A percentile compares a stretch with the other conserved stretches of the same genome.
Conservation (phyloP, 106 monocot species). For the Dioscorea dumetorum region DNA sequence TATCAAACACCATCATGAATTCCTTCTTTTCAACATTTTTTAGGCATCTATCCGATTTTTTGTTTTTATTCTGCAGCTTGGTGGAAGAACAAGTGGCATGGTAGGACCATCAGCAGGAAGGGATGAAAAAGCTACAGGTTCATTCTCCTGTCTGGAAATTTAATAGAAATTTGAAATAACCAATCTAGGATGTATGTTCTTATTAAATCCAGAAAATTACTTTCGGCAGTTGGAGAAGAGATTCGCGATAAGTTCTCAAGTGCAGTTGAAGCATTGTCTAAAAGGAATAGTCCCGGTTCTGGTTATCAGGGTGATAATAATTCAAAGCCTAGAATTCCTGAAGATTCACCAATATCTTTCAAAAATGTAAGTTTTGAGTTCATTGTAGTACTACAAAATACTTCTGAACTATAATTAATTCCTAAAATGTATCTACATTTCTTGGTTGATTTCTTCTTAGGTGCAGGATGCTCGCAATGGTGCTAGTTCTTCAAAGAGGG, state of each 20-base stretch:
- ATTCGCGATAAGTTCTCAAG: constrained; percentile 65
- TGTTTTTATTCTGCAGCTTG: constrained; percentile 29
- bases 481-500: constrained; percentile 52
- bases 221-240: constrained; percentile 48
- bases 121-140: constrained; percentile 52
- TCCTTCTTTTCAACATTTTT: background rate
- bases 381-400: background rate
- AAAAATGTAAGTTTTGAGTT: constrained; percentile 36
- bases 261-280: constrained; percentile 72
- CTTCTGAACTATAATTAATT: background rate
- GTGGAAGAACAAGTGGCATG: constrained; percentile 43
- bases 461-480: constrained; percentile 33
- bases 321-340: constrained; percentile 32
- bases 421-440: background rate
- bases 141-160: background rate
- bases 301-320: constrained; percentile 42
- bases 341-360: constrained; percentile 30
- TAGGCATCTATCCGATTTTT: constrained; percentile 2
- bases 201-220: background rate
- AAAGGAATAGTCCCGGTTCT: constrained; percentile 40
- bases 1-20: constrained; percentile 1
- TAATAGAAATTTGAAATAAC: background rate
- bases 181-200: too few species aligned
- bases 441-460: constrained; percentile 16
- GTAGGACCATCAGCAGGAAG: constrained; percentile 50